Evolutionary conservation across 2,329 filamentous ascomycete species (phyloP), one percentile per base, ranked within the genome.

Genomic region (Cladosporium sp.): DNA sequence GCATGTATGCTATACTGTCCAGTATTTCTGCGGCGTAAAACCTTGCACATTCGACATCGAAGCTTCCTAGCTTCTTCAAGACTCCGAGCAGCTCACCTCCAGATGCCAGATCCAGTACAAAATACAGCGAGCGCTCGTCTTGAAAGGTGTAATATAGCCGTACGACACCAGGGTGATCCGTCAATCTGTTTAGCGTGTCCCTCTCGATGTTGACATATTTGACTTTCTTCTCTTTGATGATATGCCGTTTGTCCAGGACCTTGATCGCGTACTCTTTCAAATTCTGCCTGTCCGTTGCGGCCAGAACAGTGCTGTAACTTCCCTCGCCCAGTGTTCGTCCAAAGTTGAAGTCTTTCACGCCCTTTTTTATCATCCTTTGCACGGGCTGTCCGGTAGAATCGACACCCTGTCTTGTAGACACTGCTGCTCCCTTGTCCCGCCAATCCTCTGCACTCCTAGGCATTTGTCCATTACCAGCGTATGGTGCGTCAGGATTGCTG

Each of bases 121-220:
- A 99, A 76, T 99, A 99, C 3, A 99, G 80, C 3, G 92, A 97
- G 20, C 89, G 84, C 72, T 97, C 93, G 74, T 99, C 94, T 73
- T 99, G 94, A 70, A 99, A 99, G 1, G 94, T 99, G 75, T 99
- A 99, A 75, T 97, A 99, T 43, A 99, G 82, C 63, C 94, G 89
- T 59, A 99, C 92, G 60, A 99, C 93, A 19, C 94, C 94, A 6
- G 94, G 94, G 70, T 99, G 94, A 64, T 99, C 93, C 3, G 93
- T 97, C 59, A 99, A 80, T 63, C 94, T 87, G 72, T 99, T 99
- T 58, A 99, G 80, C 0, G 94, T 97, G 75, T 99, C 93, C 78
- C 97, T 97, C 75, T 99, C 94, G 68, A 99, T 99, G 75, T 97
- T 99, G 75, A 99, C 94, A 71, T 99, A 99, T 81, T 99, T 99